Conservation (phyloP, 169 alveolate genomes). For the Babesia bovis region DNA sequence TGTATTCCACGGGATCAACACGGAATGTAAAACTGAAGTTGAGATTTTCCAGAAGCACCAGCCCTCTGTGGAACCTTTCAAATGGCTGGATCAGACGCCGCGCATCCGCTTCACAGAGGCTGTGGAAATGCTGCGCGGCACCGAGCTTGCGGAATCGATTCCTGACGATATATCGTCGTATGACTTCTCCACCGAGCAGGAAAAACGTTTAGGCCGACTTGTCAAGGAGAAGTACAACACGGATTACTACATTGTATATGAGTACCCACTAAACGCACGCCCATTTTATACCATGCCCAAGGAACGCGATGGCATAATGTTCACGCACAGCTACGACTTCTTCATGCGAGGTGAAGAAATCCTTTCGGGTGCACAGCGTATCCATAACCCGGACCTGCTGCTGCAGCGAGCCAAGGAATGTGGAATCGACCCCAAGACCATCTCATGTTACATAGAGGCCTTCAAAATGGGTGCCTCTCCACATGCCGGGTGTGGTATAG, state of each 20-base stretch:
- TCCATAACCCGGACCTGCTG: constrained; percentile 94
- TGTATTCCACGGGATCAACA: constrained; percentile 87
- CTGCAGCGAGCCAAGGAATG: constrained; percentile 74
- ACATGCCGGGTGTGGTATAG: constrained; percentile 99
- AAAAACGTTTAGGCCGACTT: constrained; percentile 91
- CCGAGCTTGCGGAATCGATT: constrained; percentile 66
- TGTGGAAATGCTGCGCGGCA: constrained; percentile 73
- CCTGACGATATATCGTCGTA: constrained; percentile 82
- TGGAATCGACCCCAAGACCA: constrained; percentile 87
- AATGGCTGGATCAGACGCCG: constrained; percentile 56
- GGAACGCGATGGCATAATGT: constrained; percentile 63
- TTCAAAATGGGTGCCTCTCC: constrained; percentile 97
- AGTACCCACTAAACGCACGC: constrained; percentile 95
- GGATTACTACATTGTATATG: constrained; percentile 95
- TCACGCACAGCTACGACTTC: constrained; percentile 95
- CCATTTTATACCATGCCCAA: constrained; percentile 99
- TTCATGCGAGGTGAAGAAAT: constrained; percentile 99
- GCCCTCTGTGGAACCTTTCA: constrained; percentile 53
- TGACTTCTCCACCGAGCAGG: constrained; percentile 93
- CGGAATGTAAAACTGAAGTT: constrained; percentile 72
- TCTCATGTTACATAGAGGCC: constrained; percentile 91
- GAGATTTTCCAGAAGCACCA: constrained; percentile 48
- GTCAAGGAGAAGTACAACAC: constrained; percentile 93
- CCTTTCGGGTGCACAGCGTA: constrained; percentile 98
- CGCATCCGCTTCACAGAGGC: constrained; percentile 66